Conservation (phyloP, 1,284 basidiomycete genomes). For the Leccinum pachyderme region DNA sequence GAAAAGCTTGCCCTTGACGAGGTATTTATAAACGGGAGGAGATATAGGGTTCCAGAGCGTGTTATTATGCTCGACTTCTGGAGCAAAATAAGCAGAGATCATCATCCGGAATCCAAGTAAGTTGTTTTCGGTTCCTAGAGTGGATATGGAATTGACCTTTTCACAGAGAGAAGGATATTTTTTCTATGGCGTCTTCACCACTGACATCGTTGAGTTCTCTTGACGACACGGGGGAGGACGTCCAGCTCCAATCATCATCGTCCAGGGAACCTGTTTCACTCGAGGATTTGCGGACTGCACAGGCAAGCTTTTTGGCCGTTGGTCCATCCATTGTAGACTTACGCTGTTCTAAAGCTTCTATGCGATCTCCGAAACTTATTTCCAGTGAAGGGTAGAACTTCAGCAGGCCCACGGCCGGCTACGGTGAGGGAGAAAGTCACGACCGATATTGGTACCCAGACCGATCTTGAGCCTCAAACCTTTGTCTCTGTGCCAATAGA, state of each 20-base stretch:
- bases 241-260: constrained; percentile 13
- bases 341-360: constrained; percentile 24
- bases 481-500: constrained; percentile 14
- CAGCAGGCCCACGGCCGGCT: not conserved
- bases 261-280: constrained; percentile 27
- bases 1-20: constrained; percentile 65
- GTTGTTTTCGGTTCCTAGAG: constrained; percentile 14
- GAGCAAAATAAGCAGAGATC: constrained; percentile 68
- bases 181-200: constrained; percentile 63
- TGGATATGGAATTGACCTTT: not conserved
- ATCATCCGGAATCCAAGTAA: constrained; percentile 43
- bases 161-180: constrained; percentile 39
- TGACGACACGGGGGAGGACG: constrained; percentile 54
- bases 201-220: constrained; percentile 73
- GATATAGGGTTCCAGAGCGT: constrained; percentile 92
- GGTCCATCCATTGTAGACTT: constrained; percentile 6
- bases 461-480: constrained; percentile 21
- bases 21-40: constrained; percentile 77
- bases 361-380: constrained; percentile 28
- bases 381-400: constrained; percentile 8
- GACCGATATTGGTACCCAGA: constrained; percentile 28
- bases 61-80: constrained; percentile 95
- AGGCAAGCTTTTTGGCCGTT: constrained; percentile 27
- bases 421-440: constrained; percentile 9
- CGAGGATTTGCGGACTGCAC: constrained; percentile 43